Conservation (phyloP, 768 basidiomycete species). For the Daedaleopsis nitida region DNA sequence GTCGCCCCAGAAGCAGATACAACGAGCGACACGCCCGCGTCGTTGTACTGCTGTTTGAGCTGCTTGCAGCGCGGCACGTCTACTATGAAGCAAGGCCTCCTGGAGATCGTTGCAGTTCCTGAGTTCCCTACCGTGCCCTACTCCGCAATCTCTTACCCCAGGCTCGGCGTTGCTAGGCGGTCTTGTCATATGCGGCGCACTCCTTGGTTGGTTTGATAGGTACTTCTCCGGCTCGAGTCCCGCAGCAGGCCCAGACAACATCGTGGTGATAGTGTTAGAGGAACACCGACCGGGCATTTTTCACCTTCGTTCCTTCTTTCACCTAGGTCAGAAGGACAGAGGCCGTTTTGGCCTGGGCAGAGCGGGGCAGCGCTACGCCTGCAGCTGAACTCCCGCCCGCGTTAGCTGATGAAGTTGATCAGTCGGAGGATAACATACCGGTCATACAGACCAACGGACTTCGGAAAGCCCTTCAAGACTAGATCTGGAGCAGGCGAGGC, state of each 20-base stretch:
- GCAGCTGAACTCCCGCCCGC: neutral
- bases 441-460: neutral
- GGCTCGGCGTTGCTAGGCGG: too few species aligned
- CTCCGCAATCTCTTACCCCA: too few species aligned
- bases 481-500: neutral
- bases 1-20: slow-evolving; percentile 56
- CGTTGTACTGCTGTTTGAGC: slow-evolving; percentile 49
- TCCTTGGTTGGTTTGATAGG: slow-evolving; percentile 10
- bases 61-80: too few species aligned
- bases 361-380: neutral
- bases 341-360: slow-evolving; percentile 4
- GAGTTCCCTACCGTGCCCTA: too few species aligned
- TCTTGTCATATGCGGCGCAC: neutral
- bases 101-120: too few species aligned
- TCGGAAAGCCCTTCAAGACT: neutral
- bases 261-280: slow-evolving; percentile 2
- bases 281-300: slow-evolving; percentile 1
- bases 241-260: slow-evolving; percentile 1
- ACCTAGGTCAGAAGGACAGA: neutral
- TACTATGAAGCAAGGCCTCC: too few species aligned
- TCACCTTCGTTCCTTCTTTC: slow-evolving; percentile 9
- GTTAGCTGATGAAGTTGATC: neutral
- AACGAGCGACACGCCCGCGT: slow-evolving; percentile 58
- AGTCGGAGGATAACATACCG: neutral
- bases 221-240: slow-evolving; percentile 1